Evolutionary conservation across 176 grass and related monocot species (phyloP), one percentile per base, ranked within the genome.

Genomic region (Juncus inflexus): DNA sequence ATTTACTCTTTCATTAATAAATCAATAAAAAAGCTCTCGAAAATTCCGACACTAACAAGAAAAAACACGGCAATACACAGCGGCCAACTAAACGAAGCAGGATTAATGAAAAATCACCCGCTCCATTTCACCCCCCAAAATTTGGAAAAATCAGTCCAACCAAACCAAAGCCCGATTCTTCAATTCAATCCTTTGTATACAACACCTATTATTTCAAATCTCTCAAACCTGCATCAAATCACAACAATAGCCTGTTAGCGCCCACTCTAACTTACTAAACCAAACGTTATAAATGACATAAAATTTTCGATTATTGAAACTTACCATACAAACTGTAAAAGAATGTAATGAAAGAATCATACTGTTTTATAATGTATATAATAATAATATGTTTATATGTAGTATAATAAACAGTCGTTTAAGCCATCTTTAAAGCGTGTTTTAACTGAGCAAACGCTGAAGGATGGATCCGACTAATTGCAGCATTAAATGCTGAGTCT

Each of bases 391-490:
- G 81, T 82, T 42, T 53, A 63, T 50, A 70, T 64, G 60, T 43
- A 57, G 43, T 6, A 78, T 40, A 2, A 80, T 89, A 70, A 38
- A 70, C 54, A 79, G 65, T 61, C 84, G 65, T 61, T 82, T 77
- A 99, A 62, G 64, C 70, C 75, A 81, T 99, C 77, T 92, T 99
- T 72, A 99, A 62, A 51, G 85, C 94, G 50, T 88, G 88, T 76
- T 92, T 82, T 63, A 99, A 74, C 80, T 99, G 85, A 76, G 94
- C 85, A 73, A 99, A 90, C 55, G 85, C 83, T 64, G 94, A 74
- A n/a, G 94, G 94, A 80, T 99, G 88, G 42, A 99, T 89, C 63
- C 83, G 85, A 61, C 83, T 69, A 53, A 99, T 92, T 67, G 94
- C 94, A 39, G 85, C 85, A 80, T 86, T 99, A 69, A 99, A 99